These are phyloP conservation scores for Cicer yamashitae DNA, from an alignment of 306 rosid genomes.

Conservation along the genomic window DNA sequence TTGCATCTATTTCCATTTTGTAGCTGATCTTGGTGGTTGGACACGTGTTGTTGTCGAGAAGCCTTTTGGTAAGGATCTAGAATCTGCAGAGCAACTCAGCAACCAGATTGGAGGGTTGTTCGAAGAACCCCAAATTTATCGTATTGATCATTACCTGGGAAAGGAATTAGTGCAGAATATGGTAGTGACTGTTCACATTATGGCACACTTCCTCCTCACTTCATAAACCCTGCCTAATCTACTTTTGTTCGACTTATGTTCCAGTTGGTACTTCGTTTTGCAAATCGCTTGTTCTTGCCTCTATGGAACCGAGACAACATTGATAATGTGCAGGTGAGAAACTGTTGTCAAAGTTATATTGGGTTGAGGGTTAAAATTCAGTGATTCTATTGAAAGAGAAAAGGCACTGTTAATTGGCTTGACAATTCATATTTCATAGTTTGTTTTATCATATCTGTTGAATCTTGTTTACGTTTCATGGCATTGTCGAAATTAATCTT, in stretches of 20 bases:
- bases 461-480: background rate
- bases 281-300: constrained; percentile 90
- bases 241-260: constrained; percentile 43
- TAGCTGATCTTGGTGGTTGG: constrained; percentile 98
- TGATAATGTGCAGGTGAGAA: constrained; percentile 84
- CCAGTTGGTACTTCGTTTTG: constrained; percentile 98
- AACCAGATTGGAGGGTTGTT: constrained; percentile 84
- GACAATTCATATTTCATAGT: constrained; percentile 22
- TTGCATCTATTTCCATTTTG: constrained; percentile 42
- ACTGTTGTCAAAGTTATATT: constrained; percentile 36
- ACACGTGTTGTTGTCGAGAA: constrained; percentile 97
- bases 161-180: constrained; percentile 95
- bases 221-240: constrained; percentile 47
- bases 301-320: constrained; percentile 99
- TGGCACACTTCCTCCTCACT: constrained; percentile 33
- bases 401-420: constrained; percentile 20
- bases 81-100: constrained; percentile 89
- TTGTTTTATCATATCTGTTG: constrained; percentile 24
- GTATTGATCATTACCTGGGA: constrained; percentile 97
- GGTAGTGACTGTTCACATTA: constrained; percentile 58
- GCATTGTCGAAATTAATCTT: background rate
- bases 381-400: constrained; percentile 26
- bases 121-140: constrained; percentile 88
- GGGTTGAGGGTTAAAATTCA: constrained; percentile 26
- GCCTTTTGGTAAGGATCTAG: constrained; percentile 95